Base-by-base conservation (phyloP, 2,329 filamentous ascomycete genomes). In the Diplocarpon mali region DNA sequence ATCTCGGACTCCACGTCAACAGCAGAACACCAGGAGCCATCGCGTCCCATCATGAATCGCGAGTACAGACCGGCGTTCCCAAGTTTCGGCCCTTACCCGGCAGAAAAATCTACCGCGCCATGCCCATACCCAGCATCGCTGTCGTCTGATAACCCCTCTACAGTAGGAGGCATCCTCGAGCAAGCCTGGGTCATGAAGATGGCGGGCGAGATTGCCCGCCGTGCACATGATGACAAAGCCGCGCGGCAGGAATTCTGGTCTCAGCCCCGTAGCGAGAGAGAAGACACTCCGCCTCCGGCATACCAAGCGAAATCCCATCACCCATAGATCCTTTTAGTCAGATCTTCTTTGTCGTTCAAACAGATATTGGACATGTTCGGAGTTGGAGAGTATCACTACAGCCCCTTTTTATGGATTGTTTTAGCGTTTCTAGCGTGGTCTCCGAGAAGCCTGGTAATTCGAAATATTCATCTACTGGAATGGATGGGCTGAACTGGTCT, bases 121-220 rank as follows among this genome's bases (percentile, higher is more conserved):
- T 5, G 35, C 10, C 42, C 35, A n/a, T 31, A 40, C 17, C 52
- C 53, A 20, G 42, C 55, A 12, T 54, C 57, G 15, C 41, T 52
- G 28, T 38, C 56, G 6, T 44, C 50, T 14, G 47, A 49, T 31
- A 31, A 36, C 32, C 32, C 45, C 20, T 40, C 49, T 29, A 41
- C 62, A 52, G 28, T 57, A 52, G 57, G 62, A 28, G 59, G 58
- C 13, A 63, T 69, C 17, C 60, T 71, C n/a, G 68, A 72, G 47
- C 65, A 69, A 50, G 85, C 85, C 2, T 92, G 85, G 84, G 83
- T 92, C 66, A 79, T 83, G 68, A 92, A 95, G 69, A 92, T 98
- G 77, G 89, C 90, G 5, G 82, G 81, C 52, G 92, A 96, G 64
- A 90, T 96, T 57, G 87, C 88, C 30, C 72, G 80, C 40, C 83